Base-by-base conservation (phyloP, 352 stramenopile species). In the Globisporangium nagaii region DNA sequence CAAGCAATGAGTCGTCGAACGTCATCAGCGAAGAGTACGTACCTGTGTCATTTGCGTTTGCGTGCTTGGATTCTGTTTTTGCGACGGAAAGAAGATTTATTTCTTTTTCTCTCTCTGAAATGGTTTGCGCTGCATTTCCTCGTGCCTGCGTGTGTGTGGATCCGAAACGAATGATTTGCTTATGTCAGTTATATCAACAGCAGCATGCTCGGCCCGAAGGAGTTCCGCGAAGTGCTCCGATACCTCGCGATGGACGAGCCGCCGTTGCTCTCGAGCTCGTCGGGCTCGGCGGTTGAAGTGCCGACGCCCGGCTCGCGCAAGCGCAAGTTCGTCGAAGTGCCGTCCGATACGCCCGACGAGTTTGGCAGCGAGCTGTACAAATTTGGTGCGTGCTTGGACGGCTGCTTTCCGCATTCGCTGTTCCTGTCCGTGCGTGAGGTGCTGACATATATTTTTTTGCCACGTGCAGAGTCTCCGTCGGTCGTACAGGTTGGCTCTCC, bases 231-330 rank as follows among this genome's bases (percentile, higher is more conserved):
- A 43, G 80, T 93, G 19, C 56, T 94, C 41, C 82, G 82, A 1
- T 94, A 90, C 35, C 67, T 94, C 27, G 81, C 84, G 17, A 94
- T 94, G 82, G 84, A 94, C 49, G 82, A 94, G 27, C 77, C 82
- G 0, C 70, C 80, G 20, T 36, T 94, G 25, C 61, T 94, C n/a
- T 74, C 79, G 9, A 53, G 63, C 36, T 84, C 81, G 19, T 73
- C 76, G 0, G 73, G 57, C 1, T 62, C 75, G 40, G 62, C 70
- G 9, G 60, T 75, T 24, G 60, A 71, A 19, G 43, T 70, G 41
- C 51, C 72, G n/a, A 61, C 55, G 1, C 53, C 73, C 32, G 58
- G 56, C 2, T 73, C 70, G 28, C 67, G 82, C 9, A 94, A 94
- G 60, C 71, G 84, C 11, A 94, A 94, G 47, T 94, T 94, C 32